Conservation (phyloP, 306 rosid species). For the Vigna trinervia region DNA sequence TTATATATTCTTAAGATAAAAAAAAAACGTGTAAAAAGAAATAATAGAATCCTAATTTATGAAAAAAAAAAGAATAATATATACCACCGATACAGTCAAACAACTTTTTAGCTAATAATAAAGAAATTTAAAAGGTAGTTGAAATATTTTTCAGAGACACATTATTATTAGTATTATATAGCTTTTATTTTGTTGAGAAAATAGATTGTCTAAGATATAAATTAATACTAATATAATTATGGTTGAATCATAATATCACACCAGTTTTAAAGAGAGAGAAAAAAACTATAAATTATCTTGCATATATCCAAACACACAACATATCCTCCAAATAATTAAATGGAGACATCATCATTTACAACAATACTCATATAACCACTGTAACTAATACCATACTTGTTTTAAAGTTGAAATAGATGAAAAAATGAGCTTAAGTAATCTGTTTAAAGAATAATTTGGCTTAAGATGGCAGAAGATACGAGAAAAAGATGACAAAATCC, state of each 20-base stretch:
- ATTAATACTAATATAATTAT: not conserved
- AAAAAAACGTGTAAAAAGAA: not conserved
- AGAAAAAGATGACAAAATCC: not conserved
- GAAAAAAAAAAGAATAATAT: not conserved
- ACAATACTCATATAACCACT: too few relatives aligned
- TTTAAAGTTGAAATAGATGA: not conserved
- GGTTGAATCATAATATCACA: not conserved
- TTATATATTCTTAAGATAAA: not conserved
- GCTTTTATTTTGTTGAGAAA: not conserved
- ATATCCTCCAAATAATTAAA: not conserved
- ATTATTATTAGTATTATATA: not conserved
- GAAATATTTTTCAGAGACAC: not conserved
- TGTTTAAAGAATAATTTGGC: not conserved
- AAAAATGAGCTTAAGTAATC: not conserved
- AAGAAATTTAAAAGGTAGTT: not conserved
- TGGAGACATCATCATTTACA: not conserved
- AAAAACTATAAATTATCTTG: not conserved
- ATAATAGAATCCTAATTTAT: not conserved
- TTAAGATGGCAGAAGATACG: not conserved
- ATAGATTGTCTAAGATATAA: not conserved
- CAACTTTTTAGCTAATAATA: not conserved
- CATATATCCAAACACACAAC: not conserved
- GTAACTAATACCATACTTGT: too few relatives aligned
- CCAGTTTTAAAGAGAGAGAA: not conserved
- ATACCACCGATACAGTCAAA: not conserved